Conservation (phyloP, 1,139 yeast species). For the Saccharomyces hybrid region DNA sequence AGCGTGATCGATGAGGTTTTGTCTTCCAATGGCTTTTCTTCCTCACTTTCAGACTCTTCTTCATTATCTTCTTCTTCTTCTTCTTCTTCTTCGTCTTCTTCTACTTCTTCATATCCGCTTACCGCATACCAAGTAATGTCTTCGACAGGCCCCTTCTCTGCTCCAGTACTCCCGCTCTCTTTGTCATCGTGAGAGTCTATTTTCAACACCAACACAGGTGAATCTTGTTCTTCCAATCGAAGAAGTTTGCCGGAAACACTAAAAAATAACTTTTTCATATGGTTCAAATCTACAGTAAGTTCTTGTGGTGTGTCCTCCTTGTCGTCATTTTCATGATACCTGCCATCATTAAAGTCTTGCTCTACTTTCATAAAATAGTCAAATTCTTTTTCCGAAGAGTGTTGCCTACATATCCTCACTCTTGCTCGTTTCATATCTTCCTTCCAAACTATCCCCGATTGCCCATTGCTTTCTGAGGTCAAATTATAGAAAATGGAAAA, state of each 20-base stretch:
- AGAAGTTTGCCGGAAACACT: slow-evolving; percentile 66
- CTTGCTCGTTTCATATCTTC: slow-evolving; percentile 59
- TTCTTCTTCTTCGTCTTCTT: slow-evolving; percentile 12
- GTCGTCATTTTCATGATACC: slow-evolving; percentile 53
- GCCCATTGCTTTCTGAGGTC: slow-evolving; percentile 15
- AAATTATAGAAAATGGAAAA: slow-evolving; percentile 59
- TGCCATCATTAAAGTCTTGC: slow-evolving; percentile 64
- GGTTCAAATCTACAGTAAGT: slow-evolving; percentile 36
- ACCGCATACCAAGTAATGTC: slow-evolving; percentile 31
- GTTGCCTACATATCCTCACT: slow-evolving; percentile 37
- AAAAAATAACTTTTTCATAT: slow-evolving; percentile 53
- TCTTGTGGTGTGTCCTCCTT: slow-evolving; percentile 34
- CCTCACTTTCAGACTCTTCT: slow-evolving; percentile 18
- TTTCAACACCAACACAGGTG: slow-evolving; percentile 65
- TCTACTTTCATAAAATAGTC: slow-evolving; percentile 42
- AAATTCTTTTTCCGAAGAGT: slow-evolving; percentile 23
- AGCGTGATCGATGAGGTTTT: slow-evolving; percentile 41
- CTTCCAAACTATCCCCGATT: slow-evolving; percentile 56
- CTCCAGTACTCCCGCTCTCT: not conserved
- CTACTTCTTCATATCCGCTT: slow-evolving; percentile 30
- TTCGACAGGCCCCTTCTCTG: slow-evolving; percentile 10
- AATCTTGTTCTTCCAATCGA: slow-evolving; percentile 53
- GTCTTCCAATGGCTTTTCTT: slow-evolving; percentile 11
- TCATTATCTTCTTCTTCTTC: slow-evolving; percentile 25
- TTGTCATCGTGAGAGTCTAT: slow-evolving; percentile 22